These are phyloP conservation scores for Actinidia polygama DNA, from an alignment of 179 eudicot species.

Conservation along the genomic window DNA sequence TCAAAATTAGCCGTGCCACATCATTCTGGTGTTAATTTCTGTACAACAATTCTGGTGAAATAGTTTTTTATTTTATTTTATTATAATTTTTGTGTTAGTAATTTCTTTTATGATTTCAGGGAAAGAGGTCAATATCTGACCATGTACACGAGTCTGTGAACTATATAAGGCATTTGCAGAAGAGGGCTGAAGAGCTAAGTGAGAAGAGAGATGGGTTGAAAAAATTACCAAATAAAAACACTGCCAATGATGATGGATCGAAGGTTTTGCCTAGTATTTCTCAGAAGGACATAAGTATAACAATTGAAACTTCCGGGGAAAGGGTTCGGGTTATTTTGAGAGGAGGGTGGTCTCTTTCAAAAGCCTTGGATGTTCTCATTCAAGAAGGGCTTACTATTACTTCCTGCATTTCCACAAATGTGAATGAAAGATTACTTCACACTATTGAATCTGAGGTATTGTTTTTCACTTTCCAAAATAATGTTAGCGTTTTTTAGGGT, in stretches of 20 bases:
- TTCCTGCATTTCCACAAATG: constrained; percentile 32
- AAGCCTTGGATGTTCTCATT: constrained; percentile 27
- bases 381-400: constrained; percentile 39
- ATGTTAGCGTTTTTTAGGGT: background rate
- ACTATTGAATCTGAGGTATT: constrained; percentile 40
- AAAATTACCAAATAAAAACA: background rate
- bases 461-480: background rate
- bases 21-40: no score
- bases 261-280: background rate
- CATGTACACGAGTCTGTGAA: constrained; percentile 31
- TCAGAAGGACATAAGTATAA: constrained; percentile 9
- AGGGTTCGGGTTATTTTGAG: constrained; percentile 29
- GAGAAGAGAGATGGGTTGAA: constrained; percentile 37
- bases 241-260: background rate
- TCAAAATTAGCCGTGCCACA: no score
- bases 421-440: constrained; percentile 30
- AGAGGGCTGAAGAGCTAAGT: constrained; percentile 26
- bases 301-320: constrained; percentile 18
- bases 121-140: constrained; percentile 42
- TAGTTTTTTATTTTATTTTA: no score
- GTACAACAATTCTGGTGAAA: no score
- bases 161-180: constrained; percentile 36
- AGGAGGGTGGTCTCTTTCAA: constrained; percentile 31
- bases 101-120: constrained; percentile 36
- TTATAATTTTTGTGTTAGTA: no score